phyloP scores from a whole-genome alignment of 352 stramenopile species.

The Pythium phragmiticola region DNA sequence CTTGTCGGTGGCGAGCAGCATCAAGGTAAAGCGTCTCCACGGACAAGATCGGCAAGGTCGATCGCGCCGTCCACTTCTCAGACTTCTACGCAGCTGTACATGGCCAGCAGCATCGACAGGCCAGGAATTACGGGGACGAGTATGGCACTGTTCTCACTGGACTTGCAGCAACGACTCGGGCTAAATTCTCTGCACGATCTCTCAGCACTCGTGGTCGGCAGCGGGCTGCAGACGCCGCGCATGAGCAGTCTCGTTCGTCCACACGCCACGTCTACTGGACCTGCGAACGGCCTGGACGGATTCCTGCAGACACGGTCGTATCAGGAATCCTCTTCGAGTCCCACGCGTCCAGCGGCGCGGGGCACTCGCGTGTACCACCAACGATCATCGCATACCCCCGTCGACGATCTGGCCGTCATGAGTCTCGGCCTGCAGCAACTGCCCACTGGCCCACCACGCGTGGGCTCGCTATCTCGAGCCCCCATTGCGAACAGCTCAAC shows the following conservation, averaged over 20 bases:
- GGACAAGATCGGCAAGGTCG: conserved; percentile 8
- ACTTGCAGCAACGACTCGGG: neutral
- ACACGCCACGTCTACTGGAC: neutral
- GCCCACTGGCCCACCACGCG: neutral
- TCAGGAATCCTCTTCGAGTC: conserved; percentile 11
- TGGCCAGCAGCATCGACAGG: neutral
- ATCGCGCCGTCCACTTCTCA: neutral
- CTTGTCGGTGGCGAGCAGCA: neutral
- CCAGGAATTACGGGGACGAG: neutral
- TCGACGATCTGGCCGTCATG: conserved; percentile 11
- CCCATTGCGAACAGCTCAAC: neutral
- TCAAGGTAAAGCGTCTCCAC: conserved; percentile 2
- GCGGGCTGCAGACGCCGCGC: conserved; percentile 2
- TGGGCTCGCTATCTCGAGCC: neutral
- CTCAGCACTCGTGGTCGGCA: neutral
- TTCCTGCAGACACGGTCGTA: conserved; percentile 16
- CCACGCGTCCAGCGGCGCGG: conserved; percentile 5
- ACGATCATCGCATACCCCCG: conserved; percentile 3
- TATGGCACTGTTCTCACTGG: neutral
- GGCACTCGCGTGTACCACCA: conserved; percentile 13
- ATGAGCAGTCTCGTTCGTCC: conserved; percentile 16
- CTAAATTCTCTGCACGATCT: neutral
- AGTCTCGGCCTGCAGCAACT: conserved; percentile 10
- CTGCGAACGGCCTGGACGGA: neutral
- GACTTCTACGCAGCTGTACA: neutral